A percentile compares a stretch with the other conserved stretches of the same genome.
Evolutionary conservation across 1,139 yeast genomes (phyloP).

Genomic region (Taphrina confusa): DNA sequence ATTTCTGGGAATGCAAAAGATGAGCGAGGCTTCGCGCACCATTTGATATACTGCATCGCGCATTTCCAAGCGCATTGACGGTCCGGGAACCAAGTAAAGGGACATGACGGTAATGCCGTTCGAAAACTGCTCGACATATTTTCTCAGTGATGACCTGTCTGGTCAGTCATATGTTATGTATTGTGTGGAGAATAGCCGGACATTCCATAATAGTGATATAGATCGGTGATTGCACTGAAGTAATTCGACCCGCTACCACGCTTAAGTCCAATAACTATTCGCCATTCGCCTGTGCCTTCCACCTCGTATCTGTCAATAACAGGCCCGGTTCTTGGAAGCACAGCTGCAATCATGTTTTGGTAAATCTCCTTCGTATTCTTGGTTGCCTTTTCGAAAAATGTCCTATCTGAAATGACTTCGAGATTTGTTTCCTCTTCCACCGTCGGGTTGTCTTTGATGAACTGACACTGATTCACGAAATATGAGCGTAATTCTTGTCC

Average conservation of each 20-base stretch:
- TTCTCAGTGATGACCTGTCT: slow-evolving; percentile 66
- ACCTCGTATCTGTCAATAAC: slow-evolving; percentile 84
- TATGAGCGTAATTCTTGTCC: slow-evolving; percentile 69
- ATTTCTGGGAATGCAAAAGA: slow-evolving; percentile 88
- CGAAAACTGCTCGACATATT: slow-evolving; percentile 90
- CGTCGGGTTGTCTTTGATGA: slow-evolving; percentile 49
- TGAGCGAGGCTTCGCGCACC: slow-evolving; percentile 87
- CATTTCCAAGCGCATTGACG: slow-evolving; percentile 48
- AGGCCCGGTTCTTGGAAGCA: slow-evolving; percentile 81
- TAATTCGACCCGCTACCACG: slow-evolving; percentile 83
- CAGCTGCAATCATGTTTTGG: slow-evolving; percentile 68
- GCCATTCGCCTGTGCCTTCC: slow-evolving; percentile 73
- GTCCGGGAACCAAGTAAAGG: slow-evolving; percentile 69
- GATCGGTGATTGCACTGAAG: slow-evolving; percentile 81
- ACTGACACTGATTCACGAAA: slow-evolving; percentile 80
- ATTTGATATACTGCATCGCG: slow-evolving; percentile 86
- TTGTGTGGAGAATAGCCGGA: background rate
- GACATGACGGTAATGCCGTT: slow-evolving; percentile 87
- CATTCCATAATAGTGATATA: slow-evolving; percentile 86
- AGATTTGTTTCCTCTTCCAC: slow-evolving; percentile 47
- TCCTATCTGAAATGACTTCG: slow-evolving; percentile 59
- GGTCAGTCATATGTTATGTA: background rate
- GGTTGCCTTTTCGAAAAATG: slow-evolving; percentile 78
- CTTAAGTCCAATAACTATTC: slow-evolving; percentile 85
- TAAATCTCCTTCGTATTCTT: slow-evolving; percentile 76